A percentile compares a stretch with the other conserved stretches of the same genome.
Evolutionary conservation across 768 basidiomycete genomes (phyloP).

Genomic region (Mycena metata): DNA sequence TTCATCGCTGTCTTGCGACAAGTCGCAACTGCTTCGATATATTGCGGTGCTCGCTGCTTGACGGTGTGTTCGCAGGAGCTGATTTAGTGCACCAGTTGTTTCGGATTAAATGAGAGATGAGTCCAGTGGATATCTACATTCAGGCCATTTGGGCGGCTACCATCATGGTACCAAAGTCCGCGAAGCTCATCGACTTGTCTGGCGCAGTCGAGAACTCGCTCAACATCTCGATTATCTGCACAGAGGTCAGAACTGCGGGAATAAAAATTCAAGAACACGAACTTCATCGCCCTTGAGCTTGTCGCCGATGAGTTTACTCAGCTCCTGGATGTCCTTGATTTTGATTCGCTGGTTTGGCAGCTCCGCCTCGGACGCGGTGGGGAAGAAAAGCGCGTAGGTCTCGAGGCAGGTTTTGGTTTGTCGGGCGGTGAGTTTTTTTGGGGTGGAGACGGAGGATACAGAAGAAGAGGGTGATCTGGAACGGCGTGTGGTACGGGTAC

Average conservation of each 20-base stretch:
- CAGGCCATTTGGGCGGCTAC: constrained; percentile 67
- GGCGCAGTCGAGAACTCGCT: constrained; percentile 77
- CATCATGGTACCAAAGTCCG: constrained; percentile 86
- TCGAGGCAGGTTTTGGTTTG: constrained; percentile 68
- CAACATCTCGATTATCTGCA: constrained; percentile 86
- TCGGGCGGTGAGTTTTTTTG: constrained; percentile 57
- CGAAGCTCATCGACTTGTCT: constrained; percentile 76
- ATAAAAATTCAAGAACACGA: constrained; percentile 34
- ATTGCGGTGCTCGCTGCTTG: too few species aligned
- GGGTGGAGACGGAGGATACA: constrained; percentile 20
- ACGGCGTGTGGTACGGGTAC: constrained; percentile 9
- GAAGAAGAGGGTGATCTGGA: constrained; percentile 15
- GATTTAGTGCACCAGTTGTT: too few species aligned
- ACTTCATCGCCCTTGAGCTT: constrained; percentile 84
- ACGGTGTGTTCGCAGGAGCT: too few species aligned
- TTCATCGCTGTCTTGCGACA: too few species aligned
- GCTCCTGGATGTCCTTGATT: constrained; percentile 75
- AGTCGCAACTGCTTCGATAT: too few species aligned
- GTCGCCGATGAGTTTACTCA: constrained; percentile 75
- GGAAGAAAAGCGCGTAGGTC: constrained; percentile 83
- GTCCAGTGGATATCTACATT: too few species aligned
- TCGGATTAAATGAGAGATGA: too few species aligned
- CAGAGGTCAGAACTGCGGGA: constrained; percentile 15
- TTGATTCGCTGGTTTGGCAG: constrained; percentile 68
- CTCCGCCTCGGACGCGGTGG: constrained; percentile 59